phyloP scores from a whole-genome alignment of 768 basidiomycete genomes.

The Mycena maculata region DNA sequence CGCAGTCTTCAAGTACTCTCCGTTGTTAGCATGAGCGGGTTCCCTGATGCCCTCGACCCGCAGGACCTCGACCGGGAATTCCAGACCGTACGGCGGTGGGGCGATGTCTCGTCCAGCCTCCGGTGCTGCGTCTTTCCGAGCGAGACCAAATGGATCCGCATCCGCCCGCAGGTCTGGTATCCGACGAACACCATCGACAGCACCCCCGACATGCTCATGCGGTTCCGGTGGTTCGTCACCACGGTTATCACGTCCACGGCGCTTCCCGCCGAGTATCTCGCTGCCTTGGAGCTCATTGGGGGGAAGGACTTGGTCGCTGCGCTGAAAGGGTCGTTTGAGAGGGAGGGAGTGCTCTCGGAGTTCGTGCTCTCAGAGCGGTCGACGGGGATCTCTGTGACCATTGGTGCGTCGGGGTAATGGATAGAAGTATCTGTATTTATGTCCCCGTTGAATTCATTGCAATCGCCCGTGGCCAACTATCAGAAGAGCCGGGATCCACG shows the following conservation, averaged over 20 bases:
- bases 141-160: conserved; percentile 9
- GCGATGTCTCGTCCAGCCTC: background rate
- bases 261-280: conserved; percentile 5
- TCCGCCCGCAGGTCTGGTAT: background rate
- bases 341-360: background rate
- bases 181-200: background rate
- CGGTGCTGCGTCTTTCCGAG: background rate
- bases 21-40: background rate
- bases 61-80: conserved; percentile 13
- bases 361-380: background rate
- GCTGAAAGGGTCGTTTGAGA: background rate
- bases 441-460: no score
- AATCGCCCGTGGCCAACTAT: no score
- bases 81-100: conserved; percentile 7
- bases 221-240: conserved; percentile 1
- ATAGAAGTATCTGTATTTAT: no score
- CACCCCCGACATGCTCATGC: background rate
- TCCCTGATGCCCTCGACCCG: background rate
- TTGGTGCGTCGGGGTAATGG: no score
- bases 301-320: conserved; percentile 2
- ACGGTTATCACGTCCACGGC: background rate
- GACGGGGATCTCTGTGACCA: background rate
- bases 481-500: no score
- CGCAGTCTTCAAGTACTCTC: background rate
- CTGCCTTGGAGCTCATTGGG: background rate